Evolutionary conservation across 78 protist species (phyloP).

Genomic region (Monosiga brevicollis): DNA sequence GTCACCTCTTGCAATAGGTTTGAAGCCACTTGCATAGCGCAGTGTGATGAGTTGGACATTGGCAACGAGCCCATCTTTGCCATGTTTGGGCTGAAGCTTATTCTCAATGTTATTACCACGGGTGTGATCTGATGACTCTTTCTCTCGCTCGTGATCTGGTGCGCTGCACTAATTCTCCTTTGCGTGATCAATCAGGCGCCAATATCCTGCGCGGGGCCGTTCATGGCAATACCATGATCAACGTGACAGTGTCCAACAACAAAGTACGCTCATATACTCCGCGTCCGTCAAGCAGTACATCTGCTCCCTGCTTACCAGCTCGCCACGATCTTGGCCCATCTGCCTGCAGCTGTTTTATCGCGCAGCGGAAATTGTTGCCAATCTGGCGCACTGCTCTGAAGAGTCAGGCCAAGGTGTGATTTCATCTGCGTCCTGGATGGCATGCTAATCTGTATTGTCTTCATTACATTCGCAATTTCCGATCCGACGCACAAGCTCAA

Average conservation of each 20-base stretch:
- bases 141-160: too few relatives aligned
- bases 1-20: too few relatives aligned
- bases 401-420: not conserved
- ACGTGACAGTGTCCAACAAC: conserved; percentile 58
- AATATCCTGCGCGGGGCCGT: conserved; percentile 62
- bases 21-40: too few relatives aligned
- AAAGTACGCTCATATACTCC: conserved; percentile 25
- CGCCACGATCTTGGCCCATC: not conserved
- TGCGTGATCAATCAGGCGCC: too few relatives aligned
- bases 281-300: not conserved
- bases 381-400: not conserved
- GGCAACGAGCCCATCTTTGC: not conserved
- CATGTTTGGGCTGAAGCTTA: conserved; percentile 33
- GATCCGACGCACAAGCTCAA: not conserved
- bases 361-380: not conserved
- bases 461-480: not conserved
- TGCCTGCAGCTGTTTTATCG: not conserved
- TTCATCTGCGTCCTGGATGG: not conserved
- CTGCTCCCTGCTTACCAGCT: not conserved
- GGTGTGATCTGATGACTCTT: conserved; percentile 44
- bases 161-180: too few relatives aligned
- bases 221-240: conserved; percentile 64
- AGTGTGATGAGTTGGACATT: not conserved
- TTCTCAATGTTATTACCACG: conserved; percentile 63
- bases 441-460: not conserved